phyloP scores from a whole-genome alignment of 768 basidiomycete genomes.

The Boletus eberwhitei region DNA sequence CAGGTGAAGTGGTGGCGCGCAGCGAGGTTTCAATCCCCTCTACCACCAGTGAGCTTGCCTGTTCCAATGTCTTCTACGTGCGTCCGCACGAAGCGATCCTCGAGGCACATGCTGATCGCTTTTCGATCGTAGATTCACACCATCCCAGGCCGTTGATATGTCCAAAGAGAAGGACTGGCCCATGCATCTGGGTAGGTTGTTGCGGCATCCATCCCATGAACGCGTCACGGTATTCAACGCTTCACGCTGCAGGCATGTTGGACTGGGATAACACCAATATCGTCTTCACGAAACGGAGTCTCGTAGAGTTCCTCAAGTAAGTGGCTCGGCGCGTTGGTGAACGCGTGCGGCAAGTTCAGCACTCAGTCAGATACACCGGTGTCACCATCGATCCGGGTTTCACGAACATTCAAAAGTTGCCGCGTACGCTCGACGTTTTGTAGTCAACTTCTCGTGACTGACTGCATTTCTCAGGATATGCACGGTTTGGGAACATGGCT shows the following conservation, averaged over 20 bases:
- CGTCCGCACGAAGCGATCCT: conserved; percentile 4
- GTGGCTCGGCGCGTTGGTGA: conserved; percentile 13
- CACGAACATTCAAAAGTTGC: conserved; percentile 69
- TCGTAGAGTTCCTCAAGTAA: conserved; percentile 78
- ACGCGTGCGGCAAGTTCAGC: conserved; percentile 23
- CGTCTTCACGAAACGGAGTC: conserved; percentile 73
- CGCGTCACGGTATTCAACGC: neutral
- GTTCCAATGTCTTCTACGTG: conserved; percentile 26
- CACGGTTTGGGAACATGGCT: conserved; percentile 58
- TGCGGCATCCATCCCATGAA: neutral
- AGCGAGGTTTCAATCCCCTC: neutral
- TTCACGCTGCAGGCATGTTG: conserved; percentile 53
- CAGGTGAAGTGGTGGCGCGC: too few relatives aligned
- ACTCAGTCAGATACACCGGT: conserved; percentile 57
- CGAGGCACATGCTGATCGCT: neutral
- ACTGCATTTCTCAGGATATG: conserved; percentile 51
- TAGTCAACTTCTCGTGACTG: neutral
- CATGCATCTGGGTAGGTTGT: conserved; percentile 52
- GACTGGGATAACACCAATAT: conserved; percentile 78
- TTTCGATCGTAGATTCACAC: conserved; percentile 48
- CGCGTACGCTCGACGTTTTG: conserved; percentile 43
- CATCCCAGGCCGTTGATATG: conserved; percentile 52
- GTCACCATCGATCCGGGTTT: conserved; percentile 77
- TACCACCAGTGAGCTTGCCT: neutral
- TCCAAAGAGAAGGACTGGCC: conserved; percentile 74